These are phyloP conservation scores for Acidomyces sp. DNA, from an alignment of 495 filamentous ascomycete species.

Conservation along the genomic window DNA sequence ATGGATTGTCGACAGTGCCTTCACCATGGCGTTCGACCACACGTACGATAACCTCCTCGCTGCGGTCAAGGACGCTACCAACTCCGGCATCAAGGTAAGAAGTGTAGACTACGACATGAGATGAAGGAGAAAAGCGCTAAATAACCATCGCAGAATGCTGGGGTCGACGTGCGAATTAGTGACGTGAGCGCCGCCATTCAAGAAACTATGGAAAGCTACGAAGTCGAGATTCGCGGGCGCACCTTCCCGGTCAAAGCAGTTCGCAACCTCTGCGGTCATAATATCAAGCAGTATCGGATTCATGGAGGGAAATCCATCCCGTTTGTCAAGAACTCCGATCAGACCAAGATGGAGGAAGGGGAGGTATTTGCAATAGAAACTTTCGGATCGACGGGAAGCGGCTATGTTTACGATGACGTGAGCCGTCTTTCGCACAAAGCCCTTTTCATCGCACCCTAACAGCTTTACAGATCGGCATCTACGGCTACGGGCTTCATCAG, in stretches of 20 bases:
- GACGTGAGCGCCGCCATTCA: conserved; percentile 69
- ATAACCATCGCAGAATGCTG: conserved; percentile 43
- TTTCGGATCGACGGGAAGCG: conserved; percentile 85
- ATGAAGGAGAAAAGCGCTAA: conserved; percentile 1
- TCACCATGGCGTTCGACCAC: conserved; percentile 78
- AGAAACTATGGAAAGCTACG: conserved; percentile 82
- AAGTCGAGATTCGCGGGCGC: conserved; percentile 63
- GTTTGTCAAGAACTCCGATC: conserved; percentile 56
- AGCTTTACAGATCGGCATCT: conserved; percentile 19
- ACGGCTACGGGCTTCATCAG: conserved; percentile 44
- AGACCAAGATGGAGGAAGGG: conserved; percentile 88
- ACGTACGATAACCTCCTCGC: conserved; percentile 71
- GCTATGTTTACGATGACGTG: conserved; percentile 68
- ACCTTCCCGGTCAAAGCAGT: conserved; percentile 75
- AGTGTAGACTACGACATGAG: not conserved
- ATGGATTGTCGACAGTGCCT: conserved; percentile 83
- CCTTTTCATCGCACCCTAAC: not conserved
- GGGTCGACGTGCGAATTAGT: conserved; percentile 65
- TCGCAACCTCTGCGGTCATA: conserved; percentile 80
- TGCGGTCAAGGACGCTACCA: conserved; percentile 76
- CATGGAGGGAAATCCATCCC: conserved; percentile 84
- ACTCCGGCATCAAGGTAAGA: conserved; percentile 56
- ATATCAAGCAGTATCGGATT: conserved; percentile 73
- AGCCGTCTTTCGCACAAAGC: not conserved
- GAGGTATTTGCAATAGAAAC: conserved; percentile 90